Evolutionary conservation across 768 basidiomycete species (phyloP).

Genomic region (Boletus tomentosulus): DNA sequence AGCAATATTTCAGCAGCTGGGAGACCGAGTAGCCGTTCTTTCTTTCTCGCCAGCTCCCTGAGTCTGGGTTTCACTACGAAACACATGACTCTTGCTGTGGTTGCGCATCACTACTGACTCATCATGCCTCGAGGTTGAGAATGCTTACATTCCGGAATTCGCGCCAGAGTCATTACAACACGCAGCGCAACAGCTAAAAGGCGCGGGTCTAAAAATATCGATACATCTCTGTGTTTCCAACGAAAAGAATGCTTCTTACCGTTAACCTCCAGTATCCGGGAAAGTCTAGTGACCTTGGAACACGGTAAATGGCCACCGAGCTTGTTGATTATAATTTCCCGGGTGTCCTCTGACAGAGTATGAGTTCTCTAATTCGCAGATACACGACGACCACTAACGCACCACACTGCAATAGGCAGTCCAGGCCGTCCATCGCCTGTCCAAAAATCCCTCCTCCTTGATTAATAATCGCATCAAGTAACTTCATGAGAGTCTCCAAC

Average conservation of each 20-base stretch:
- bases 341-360: constrained; percentile 8
- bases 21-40: constrained; percentile 7
- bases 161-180: constrained; percentile 13
- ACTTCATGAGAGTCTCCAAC: constrained; percentile 3
- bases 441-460: constrained; percentile 7
- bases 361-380: neutral
- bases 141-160: constrained; percentile 13
- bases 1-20: constrained; percentile 19
- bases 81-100: neutral
- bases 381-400: neutral
- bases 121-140: neutral
- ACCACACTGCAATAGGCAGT: constrained; percentile 15
- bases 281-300: constrained; percentile 5
- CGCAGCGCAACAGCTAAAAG: constrained; percentile 13
- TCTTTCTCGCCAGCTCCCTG: constrained; percentile 8
- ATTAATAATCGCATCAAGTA: constrained; percentile 10
- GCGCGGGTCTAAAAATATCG: constrained; percentile 5
- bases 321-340: constrained; percentile 1
- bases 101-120: neutral
- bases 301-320: neutral
- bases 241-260: constrained; percentile 1
- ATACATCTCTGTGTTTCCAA: neutral
- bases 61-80: constrained; percentile 8
- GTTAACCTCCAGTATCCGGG: constrained; percentile 7
- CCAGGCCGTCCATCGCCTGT: constrained; percentile 19